Evolutionary conservation across 108 stramenopile genomes (phyloP).

Genomic region (Nitzschia sp.): DNA sequence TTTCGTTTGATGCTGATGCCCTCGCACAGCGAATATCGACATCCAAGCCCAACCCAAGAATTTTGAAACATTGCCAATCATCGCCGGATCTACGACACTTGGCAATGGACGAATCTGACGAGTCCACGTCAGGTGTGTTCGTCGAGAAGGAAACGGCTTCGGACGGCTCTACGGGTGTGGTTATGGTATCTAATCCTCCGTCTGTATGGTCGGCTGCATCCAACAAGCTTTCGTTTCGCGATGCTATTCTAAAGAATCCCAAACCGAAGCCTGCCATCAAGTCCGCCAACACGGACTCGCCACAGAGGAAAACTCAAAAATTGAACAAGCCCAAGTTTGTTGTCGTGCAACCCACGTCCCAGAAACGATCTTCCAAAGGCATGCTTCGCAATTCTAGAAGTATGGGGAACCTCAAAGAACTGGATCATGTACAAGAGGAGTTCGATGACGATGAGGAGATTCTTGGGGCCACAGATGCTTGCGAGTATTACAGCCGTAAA

Average conservation of each 20-base stretch:
- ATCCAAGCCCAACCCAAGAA: constrained; percentile 2
- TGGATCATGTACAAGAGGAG: constrained; percentile 31
- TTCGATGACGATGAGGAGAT: constrained; percentile 49
- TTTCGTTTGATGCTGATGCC: constrained; percentile 11
- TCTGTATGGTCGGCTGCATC: constrained; percentile 25
- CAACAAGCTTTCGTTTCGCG: constrained; percentile 29
- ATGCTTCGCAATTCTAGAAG: constrained; percentile 45
- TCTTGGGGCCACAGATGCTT: constrained; percentile 72
- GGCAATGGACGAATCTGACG: neutral
- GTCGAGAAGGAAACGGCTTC: constrained; percentile 10
- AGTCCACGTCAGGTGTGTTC: constrained; percentile 3
- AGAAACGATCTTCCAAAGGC: neutral
- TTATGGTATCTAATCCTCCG: constrained; percentile 29
- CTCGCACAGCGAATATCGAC: neutral
- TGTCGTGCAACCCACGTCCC: constrained; percentile 6
- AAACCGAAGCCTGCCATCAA: neutral
- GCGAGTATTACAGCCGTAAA: constrained; percentile 76
- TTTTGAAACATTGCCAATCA: constrained; percentile 30
- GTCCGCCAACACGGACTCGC: neutral
- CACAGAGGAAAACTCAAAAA: neutral
- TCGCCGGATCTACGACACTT: constrained; percentile 28
- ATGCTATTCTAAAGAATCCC: constrained; percentile 29
- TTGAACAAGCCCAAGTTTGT: constrained; percentile 37
- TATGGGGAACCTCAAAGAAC: constrained; percentile 39
- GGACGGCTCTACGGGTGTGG: constrained; percentile 22